Percentiles rank a stretch among this genome's conserved stretches.
Conservation (phyloP, 345 rosid genomes). For the Erodium maritimum region DNA sequence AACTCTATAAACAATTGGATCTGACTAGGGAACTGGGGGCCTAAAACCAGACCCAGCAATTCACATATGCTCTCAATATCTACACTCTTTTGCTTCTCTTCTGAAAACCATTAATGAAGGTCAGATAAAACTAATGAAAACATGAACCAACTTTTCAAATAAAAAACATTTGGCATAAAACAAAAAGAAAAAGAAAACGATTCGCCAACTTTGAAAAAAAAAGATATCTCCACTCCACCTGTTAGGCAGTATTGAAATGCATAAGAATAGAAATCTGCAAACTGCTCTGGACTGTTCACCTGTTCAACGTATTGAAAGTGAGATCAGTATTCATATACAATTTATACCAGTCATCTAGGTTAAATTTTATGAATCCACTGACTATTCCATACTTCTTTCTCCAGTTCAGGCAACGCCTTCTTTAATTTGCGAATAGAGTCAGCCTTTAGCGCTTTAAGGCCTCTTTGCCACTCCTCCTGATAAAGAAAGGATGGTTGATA, state of each 20-base stretch:
- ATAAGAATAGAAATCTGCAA: conserved; percentile 30
- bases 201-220: conserved; percentile 5
- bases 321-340: conserved; percentile 1
- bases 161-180: neutral
- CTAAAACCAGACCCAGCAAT: conserved; percentile 36
- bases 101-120: conserved; percentile 17
- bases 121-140: neutral
- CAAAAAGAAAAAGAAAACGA: neutral
- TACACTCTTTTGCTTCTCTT: conserved; percentile 40
- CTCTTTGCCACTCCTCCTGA: conserved; percentile 45
- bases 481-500: neutral
- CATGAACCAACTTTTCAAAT: neutral
- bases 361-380: neutral
- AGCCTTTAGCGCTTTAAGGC: conserved; percentile 29
- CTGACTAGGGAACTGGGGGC: conserved; percentile 21
- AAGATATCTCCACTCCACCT: conserved; percentile 25
- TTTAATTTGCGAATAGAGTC: conserved; percentile 26
- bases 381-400: conserved; percentile 25
- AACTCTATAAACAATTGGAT: conserved; percentile 32
- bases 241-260: conserved; percentile 44
- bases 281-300: conserved; percentile 21
- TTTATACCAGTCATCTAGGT: neutral
- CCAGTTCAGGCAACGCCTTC: conserved; percentile 21
- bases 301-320: conserved; percentile 11
- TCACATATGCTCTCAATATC: conserved; percentile 43